phyloP scores from a whole-genome alignment of 2,329 filamentous ascomycete genomes.

The Sarocladiaceae sp. region DNA sequence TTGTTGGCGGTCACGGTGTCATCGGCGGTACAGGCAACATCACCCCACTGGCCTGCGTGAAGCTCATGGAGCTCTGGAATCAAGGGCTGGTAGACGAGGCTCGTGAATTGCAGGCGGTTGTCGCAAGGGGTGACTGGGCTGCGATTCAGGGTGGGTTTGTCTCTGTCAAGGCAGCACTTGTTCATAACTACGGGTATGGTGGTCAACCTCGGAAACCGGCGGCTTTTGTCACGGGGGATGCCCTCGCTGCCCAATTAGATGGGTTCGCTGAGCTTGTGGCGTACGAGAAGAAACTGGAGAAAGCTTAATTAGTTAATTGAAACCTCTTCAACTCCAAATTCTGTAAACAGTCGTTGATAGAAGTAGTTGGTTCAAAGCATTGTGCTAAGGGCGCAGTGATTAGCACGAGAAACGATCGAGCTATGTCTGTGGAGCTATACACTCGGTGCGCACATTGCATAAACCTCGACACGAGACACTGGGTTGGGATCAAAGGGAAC shows the following conservation, averaged over 20 bases:
- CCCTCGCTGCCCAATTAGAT: conserved; percentile 19
- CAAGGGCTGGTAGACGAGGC: conserved; percentile 57
- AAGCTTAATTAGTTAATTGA: too few relatives aligned
- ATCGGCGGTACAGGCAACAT: conserved; percentile 71
- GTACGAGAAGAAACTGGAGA: conserved; percentile 16
- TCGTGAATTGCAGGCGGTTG: conserved; percentile 56
- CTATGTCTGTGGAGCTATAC: too few relatives aligned
- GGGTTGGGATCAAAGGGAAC: too few relatives aligned
- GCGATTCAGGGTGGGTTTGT: conserved; percentile 66
- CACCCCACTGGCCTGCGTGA: conserved; percentile 59
- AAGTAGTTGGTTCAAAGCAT: too few relatives aligned
- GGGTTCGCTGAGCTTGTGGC: conserved; percentile 25
- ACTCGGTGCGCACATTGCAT: too few relatives aligned
- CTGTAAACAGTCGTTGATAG: too few relatives aligned
- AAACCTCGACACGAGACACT: too few relatives aligned
- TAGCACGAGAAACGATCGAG: too few relatives aligned
- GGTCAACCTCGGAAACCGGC: conserved; percentile 53
- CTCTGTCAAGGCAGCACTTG: conserved; percentile 62
- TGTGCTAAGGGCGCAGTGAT: too few relatives aligned
- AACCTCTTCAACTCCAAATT: too few relatives aligned
- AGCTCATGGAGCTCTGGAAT: conserved; percentile 56
- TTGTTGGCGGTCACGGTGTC: conserved; percentile 67
- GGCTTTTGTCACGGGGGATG: conserved; percentile 21
- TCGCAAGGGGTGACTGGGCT: conserved; percentile 65
- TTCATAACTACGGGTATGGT: conserved; percentile 61